Evolutionary conservation across 2,329 filamentous ascomycete genomes (phyloP), one percentile per base, ranked within the genome.

Genomic region (Bertia moriformis): DNA sequence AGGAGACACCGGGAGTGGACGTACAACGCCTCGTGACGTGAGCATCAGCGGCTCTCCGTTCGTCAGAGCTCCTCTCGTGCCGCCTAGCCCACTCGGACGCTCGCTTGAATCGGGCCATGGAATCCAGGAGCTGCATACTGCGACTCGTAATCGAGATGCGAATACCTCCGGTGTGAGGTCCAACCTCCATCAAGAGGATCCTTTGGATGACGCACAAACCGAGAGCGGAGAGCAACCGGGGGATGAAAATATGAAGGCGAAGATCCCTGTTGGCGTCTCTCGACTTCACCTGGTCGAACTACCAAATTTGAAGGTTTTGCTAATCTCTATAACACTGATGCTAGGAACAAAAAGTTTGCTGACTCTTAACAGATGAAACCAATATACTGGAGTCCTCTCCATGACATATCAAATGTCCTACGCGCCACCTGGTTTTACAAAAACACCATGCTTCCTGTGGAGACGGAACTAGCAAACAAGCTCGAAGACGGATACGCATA

Each of bases 361-460:
- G 4, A 77, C 81, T 66, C 64, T 41, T 49, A 75, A 24, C 52
- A 69, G 46, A 78, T 82, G 74, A 73, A 78, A 55, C 77, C 77
- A 0, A 80, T 81, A 41, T 82, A 82, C 50, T 82, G 77, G 77
- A 70, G 66, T 19, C 77, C 77, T 14, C 63, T 81, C 14, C 73
- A 78, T 46, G 77, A 82, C 46, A 66, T 77, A 18, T 75, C 74
- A 4, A 62, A 65, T 37, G 76, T 82, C 1, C 57, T 75, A 18
- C 60, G 77, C 46, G 75, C 71, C 1, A 81, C 77, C 0, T 82
- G 77, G 77, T 82, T 82, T 51, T 82, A 82, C 58, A 73, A 73
- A 45, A 76, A 80, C 46, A 76, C 71, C 2, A 80, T 82, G 75
- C 58, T 77, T 45, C 77, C 77, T 0, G 72, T 82, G 13, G 76